Evolutionary conservation across 306 rosid species (phyloP), one percentile per base, ranked within the genome.

Genomic region (Cicer chorassanicum): DNA sequence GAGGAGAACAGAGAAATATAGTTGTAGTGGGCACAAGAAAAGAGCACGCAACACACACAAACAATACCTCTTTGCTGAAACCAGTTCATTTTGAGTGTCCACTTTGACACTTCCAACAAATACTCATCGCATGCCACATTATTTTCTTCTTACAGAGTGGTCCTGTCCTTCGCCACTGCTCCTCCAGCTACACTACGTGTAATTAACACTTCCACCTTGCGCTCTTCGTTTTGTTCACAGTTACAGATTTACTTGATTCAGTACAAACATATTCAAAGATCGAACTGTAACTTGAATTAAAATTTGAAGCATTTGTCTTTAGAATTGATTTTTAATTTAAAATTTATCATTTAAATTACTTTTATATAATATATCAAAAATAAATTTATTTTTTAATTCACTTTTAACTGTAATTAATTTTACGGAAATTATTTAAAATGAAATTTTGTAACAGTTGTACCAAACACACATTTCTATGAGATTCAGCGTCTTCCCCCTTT

Each of bases 111-210:
- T 57, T 70, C 80, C 85, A 76, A 83, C 83, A 68, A 76, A 76
- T 62, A 70, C 84, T 82, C 82, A 68, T 66, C 9, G 15, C 43
- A 63, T 16, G 55, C 85, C 85, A 80, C 86, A 86, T 82, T 83
- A 77, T 73, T 39, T 73, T 77, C 83, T 82, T 82, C 70, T 44
- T 2, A 18, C 2, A 41, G 68, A 29, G n/a, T 85, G 88, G 84
- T 66, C 86, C 85, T 73, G 12, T 65, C 63, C 81, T 78, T 6
- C 78, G 9, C 70, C 29, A 78, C 75, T n/a, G n/a, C n/a, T n/a
- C n/a, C 55, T 55, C 71, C 59, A 65, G n/a, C 78, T 65, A 71
- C 75, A 49, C 10, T 48, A 13, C 10, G 6, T 24, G 38, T 43
- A 14, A n/a, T 7, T 11, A 41, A 2, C 54, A 5, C 54, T 29